Conservation (phyloP, 78 protist species). For the Dictyostelium discoideum region DNA sequence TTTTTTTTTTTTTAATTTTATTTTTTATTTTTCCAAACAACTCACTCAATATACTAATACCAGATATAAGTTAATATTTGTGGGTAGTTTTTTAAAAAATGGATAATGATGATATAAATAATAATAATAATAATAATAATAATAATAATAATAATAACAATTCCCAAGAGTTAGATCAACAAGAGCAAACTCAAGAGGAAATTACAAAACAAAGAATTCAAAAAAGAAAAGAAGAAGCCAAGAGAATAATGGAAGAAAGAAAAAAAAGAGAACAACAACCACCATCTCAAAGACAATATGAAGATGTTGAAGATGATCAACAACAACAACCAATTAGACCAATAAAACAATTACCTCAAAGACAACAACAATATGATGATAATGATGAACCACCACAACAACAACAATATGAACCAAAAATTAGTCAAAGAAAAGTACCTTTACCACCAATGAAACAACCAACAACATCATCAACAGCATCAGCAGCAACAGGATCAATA, state of each 20-base stretch:
- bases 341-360: slow-evolving; percentile 21
- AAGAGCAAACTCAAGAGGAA: slow-evolving; percentile 22
- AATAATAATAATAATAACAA: background rate
- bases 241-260: slow-evolving; percentile 71
- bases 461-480: background rate
- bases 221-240: slow-evolving; percentile 80
- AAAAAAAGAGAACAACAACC: slow-evolving; percentile 64
- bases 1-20: background rate
- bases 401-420: background rate
- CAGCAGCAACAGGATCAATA: background rate
- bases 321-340: background rate
- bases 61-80: background rate
- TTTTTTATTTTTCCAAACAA: background rate
- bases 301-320: background rate
- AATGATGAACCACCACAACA: slow-evolving; percentile 14
- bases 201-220: slow-evolving; percentile 54
- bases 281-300: background rate
- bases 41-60: background rate
- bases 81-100: background rate
- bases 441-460: background rate
- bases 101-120: background rate
- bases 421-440: background rate
- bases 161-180: background rate
- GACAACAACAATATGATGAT: slow-evolving; percentile 5
- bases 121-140: background rate